Percentiles rank a stretch among this genome's conserved stretches.
Conservation (phyloP, 1,139 yeast species). For the Barnettozyma hawaiiensis region DNA sequence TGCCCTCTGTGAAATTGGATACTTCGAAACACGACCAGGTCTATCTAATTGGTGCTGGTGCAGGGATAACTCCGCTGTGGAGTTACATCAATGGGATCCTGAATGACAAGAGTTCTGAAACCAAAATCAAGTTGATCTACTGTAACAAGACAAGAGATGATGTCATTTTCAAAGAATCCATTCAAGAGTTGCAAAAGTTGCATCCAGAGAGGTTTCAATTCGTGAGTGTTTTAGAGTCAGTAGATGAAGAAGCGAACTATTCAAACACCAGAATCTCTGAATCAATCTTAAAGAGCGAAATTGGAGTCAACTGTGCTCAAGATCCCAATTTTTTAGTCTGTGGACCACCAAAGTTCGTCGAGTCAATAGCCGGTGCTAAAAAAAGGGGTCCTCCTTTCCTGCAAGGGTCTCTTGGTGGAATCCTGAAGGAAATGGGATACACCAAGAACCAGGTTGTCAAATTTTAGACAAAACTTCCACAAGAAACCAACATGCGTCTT, state of each 20-base stretch:
- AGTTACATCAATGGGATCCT: not conserved
- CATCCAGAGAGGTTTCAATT: not conserved
- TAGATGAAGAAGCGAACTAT: not conserved
- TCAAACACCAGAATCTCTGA: not conserved
- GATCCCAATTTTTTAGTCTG: not conserved
- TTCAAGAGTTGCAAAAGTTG: not conserved
- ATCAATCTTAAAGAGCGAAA: not conserved
- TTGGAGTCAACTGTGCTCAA: not conserved
- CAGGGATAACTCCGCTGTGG: conserved; percentile 3
- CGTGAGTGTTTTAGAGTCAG: not conserved
- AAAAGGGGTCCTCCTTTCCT: not conserved
- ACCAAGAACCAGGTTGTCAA: not conserved
- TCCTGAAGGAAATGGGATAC: not conserved
- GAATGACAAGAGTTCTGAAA: not conserved
- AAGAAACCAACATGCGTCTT: too few relatives aligned
- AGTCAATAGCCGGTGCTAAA: not conserved
- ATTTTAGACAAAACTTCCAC: too few relatives aligned
- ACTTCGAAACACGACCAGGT: conserved; percentile 1
- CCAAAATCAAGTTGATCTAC: not conserved
- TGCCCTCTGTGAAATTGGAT: not conserved
- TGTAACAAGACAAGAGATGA: not conserved
- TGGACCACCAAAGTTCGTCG: not conserved
- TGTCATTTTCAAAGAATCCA: not conserved
- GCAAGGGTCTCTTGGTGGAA: not conserved
- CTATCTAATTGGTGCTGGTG: conserved; percentile 3